Evolutionary conservation across 1,139 yeast genomes (phyloP).

Genomic region (Hyphopichia pseudoburtonii): DNA sequence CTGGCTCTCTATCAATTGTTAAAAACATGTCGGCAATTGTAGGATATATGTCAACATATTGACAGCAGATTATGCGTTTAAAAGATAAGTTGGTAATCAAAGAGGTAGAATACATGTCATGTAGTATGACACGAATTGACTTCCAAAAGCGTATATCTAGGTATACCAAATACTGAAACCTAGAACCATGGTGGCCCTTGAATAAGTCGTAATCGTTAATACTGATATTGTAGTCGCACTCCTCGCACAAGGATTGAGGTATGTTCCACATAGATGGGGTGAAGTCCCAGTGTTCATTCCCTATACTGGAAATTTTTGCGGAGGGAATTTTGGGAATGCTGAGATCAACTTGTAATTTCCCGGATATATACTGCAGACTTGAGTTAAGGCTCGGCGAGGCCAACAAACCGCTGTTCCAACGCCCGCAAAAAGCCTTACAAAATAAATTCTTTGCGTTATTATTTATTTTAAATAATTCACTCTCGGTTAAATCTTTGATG

Average conservation of each 20-base stretch:
- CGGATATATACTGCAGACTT: constrained; percentile 22
- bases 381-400: constrained; percentile 6
- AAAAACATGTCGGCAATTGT: constrained; percentile 73
- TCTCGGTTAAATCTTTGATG: constrained; percentile 59
- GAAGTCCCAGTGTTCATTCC: constrained; percentile 42
- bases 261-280: constrained; percentile 42
- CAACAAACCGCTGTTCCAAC: constrained; percentile 56
- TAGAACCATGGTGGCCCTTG: constrained; percentile 53
- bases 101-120: constrained; percentile 68
- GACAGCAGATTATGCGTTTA: constrained; percentile 65
- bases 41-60: constrained; percentile 83
- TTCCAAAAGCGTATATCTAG: constrained; percentile 77
- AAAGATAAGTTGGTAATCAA: constrained; percentile 65
- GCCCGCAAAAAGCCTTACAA: constrained; percentile 50
- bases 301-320: too few species aligned
- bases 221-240: constrained; percentile 44
- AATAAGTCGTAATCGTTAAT: constrained; percentile 26
- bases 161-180: constrained; percentile 73
- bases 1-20: constrained; percentile 78
- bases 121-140: constrained; percentile 56
- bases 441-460: constrained; percentile 49
- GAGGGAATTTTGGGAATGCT: constrained; percentile 36
- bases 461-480: constrained; percentile 54
- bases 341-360: constrained; percentile 30
- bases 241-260: constrained; percentile 38